phyloP scores from a whole-genome alignment of 345 rosid species.

The Rubroshorea leprosula region DNA sequence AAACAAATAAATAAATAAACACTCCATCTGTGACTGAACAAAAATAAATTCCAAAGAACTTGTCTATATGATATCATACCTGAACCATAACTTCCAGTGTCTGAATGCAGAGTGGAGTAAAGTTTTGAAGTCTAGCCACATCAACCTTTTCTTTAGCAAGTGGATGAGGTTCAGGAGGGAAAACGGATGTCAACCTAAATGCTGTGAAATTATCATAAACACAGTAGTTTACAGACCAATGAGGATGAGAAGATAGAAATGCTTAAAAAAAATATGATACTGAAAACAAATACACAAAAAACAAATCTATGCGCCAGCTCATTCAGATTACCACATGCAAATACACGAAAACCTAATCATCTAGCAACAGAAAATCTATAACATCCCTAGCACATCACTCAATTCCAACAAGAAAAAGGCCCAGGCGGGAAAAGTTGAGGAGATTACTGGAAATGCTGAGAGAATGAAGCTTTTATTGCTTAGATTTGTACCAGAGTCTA shows the following conservation, averaged over 20 bases:
- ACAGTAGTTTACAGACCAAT: slow-evolving; percentile 9
- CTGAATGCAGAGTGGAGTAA: slow-evolving; percentile 54
- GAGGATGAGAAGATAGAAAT: neutral
- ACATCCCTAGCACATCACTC: no score
- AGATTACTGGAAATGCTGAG: neutral
- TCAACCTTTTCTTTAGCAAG: slow-evolving; percentile 45
- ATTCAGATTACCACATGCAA: no score
- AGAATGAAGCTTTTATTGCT: neutral
- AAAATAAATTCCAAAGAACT: neutral
- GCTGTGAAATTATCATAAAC: slow-evolving; percentile 44
- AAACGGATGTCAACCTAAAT: slow-evolving; percentile 79
- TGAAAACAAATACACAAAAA: slow-evolving; percentile 11
- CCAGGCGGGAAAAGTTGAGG: neutral
- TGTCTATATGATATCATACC: slow-evolving; percentile 30
- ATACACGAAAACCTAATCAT: no score
- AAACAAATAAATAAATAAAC: neutral
- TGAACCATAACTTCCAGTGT: slow-evolving; percentile 91
- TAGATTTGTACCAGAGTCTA: slow-evolving; percentile 63
- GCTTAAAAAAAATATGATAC: slow-evolving; percentile 14
- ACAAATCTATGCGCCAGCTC: no score
- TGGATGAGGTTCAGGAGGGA: slow-evolving; percentile 90
- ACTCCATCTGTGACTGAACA: slow-evolving; percentile 8
- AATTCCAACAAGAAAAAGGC: neutral
- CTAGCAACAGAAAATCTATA: no score
- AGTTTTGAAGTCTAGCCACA: slow-evolving; percentile 39